Evolutionary conservation across 805 yeast species (phyloP).

Genomic region (Alloascoidea hylecoeti): DNA sequence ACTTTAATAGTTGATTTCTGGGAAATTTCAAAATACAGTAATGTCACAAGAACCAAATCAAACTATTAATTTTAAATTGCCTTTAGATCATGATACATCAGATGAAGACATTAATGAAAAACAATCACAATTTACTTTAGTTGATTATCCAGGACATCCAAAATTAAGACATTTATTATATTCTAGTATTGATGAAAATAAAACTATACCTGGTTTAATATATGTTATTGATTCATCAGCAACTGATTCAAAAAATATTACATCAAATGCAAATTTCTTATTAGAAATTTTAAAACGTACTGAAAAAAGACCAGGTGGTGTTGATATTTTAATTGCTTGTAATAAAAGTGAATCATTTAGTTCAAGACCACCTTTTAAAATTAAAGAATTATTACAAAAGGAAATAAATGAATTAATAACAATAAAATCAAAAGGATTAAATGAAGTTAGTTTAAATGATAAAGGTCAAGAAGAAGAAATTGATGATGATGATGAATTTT

Average conservation of each 20-base stretch:
- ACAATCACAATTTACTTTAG: conserved; percentile 29
- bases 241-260: conserved; percentile 30
- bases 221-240: conserved; percentile 72
- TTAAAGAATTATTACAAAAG: conserved; percentile 41
- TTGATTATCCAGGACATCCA: conserved; percentile 84
- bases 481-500: conserved; percentile 29
- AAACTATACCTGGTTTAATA: conserved; percentile 48
- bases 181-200: conserved; percentile 26
- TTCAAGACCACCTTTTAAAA: conserved; percentile 53
- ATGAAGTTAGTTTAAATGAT: conserved; percentile 21
- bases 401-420: conserved; percentile 47
- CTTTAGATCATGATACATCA: conserved; percentile 20
- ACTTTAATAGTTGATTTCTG: conserved; percentile 14
- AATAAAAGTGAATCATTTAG: conserved; percentile 83
- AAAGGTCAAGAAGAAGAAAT: conserved; percentile 22
- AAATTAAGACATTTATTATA: conserved; percentile 48
- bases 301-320: conserved; percentile 53
- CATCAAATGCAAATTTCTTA: conserved; percentile 42
- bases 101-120: conserved; percentile 7
- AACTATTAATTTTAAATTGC: conserved; percentile 22
- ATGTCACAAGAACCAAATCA: conserved; percentile 36
- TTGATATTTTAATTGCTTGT: conserved; percentile 65
- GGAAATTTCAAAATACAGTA: conserved; percentile 22
- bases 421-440: conserved; percentile 31
- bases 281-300: conserved; percentile 45